Evolutionary conservation across 148 eudicot genomes (phyloP).

Genomic region (Euryodendron excelsum): DNA sequence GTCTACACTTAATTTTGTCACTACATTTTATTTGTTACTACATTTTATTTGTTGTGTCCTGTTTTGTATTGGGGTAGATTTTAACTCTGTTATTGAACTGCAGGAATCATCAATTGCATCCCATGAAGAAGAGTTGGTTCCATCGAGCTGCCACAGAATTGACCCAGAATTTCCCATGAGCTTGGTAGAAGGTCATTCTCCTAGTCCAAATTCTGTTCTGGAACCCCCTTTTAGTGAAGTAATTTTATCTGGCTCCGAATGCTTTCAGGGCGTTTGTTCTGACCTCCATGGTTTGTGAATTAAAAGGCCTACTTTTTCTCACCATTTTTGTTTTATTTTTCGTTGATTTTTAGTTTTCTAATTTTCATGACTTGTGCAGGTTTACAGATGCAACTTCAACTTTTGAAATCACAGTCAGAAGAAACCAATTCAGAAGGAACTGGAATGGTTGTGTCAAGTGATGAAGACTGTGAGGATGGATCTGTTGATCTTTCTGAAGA

Average conservation of each 20-base stretch:
- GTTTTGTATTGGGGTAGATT: not conserved
- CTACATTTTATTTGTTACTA: not conserved
- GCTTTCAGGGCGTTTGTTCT: slow-evolving; percentile 20
- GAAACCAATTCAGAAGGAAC: slow-evolving; percentile 57
- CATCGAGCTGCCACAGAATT: slow-evolving; percentile 12
- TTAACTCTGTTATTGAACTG: slow-evolving; percentile 1
- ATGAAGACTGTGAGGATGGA: slow-evolving; percentile 42
- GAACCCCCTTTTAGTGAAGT: slow-evolving; percentile 34
- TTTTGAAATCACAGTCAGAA: slow-evolving; percentile 34
- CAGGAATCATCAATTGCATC: slow-evolving; percentile 30
- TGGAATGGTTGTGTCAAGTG: slow-evolving; percentile 53
- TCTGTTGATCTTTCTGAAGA: slow-evolving; percentile 32
- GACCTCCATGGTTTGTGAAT: slow-evolving; percentile 41
- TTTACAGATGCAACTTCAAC: slow-evolving; percentile 43
- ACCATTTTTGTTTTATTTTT: not conserved
- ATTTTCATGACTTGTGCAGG: slow-evolving; percentile 30
- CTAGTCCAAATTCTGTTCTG: slow-evolving; percentile 44
- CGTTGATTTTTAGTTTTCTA: not conserved
- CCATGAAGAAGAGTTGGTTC: slow-evolving; percentile 10
- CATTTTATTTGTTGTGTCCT: not conserved
- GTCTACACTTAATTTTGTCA: too few relatives aligned
- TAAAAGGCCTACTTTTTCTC: not conserved
- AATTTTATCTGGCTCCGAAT: slow-evolving; percentile 23
- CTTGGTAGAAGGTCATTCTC: slow-evolving; percentile 35
- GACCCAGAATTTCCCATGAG: slow-evolving; percentile 37